Base-by-base conservation (phyloP, 2,329 filamentous ascomycete species). In the Coccinonectria pachysandricola region DNA sequence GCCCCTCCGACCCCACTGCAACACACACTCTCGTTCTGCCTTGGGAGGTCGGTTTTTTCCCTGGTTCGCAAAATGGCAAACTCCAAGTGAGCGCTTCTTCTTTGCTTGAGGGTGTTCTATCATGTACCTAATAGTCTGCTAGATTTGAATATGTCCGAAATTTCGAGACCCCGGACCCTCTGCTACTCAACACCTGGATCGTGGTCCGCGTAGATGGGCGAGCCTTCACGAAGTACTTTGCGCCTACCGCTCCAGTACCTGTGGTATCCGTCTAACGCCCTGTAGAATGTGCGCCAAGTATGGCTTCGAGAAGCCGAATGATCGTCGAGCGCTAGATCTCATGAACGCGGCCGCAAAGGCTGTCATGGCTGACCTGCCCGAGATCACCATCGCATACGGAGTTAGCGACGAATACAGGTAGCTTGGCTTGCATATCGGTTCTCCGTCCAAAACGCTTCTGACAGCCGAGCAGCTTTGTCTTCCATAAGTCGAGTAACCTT, bases 331-430 rank as follows among this genome's bases (percentile, higher is more conserved):
- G 0, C 61, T 96, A 8, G 74, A 92, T 53, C 75, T 98, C 40
- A 96, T 98, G 88, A 98, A 98, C 48, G 75, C 75, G 2, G 86
- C 86, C 3, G 91, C 91, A n/a, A 71, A 75, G 33, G 79, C 79
- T 5, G 84, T 95, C 23, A 74, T 95, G 59, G 71, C 71, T 36
- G 82, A 92, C 26, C 59, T 96, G 13, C 76, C 85, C 4, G 88
- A 96, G 45, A 75, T 95, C 38, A 75, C 78, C 6, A 71, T 96
- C 35, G 87, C 80, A 0, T 98, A 96, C 45, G 91, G 91, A 2
- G 76, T 94, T 40, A 95, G 86, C 53, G 91, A 98, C 49, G 91
- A 98, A 53, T 96, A 80, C 54, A 91, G 76, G 73, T 79, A 59
- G 27, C 23, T 23, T 11, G 1, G 4, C 6, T 8, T 7, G 4